Base-by-base conservation (phyloP, 495 filamentous ascomycete genomes). In the Letharia lupina region DNA sequence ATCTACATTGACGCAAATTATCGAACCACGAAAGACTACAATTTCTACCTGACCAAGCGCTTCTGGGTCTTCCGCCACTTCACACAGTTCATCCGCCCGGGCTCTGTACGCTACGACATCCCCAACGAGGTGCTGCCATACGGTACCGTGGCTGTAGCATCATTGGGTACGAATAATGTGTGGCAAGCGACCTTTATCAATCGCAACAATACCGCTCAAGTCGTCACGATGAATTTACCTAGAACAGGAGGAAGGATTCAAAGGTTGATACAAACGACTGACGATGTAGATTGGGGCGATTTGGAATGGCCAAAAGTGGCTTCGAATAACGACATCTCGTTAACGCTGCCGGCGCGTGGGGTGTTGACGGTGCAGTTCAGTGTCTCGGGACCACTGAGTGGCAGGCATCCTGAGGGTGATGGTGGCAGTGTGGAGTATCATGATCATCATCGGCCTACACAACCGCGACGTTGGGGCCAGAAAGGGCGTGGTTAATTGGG, bases 11-110 rank as follows among this genome's bases (percentile, higher is more conserved):
- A 65, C 15, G 28, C 52, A 5, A 9, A 44, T 1, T 68, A 68
- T 40, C 33, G 6, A 9, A 65, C 39, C 15, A 68, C 62, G 1
- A 68, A 68, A 23, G 56, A 68, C 47, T 68, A 65, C 33, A 44
- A 28, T 1, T 68, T 68, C 57, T 65, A 68, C 42, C 37, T 68
- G 13, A 61, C 66, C 15, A 68, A 68, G 39, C 62, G 66, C 28
- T 68, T 65, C 57, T 65, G 62, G 62, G 66, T 68, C 20, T 65
- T 65, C 18, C 37, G 62, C 9, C 66, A 68, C 47, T 68, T 68
- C 28, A 60, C 63, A 23, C n/a, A n/a, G 5, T 68, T 68, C 37
- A 37, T 65, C 12, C 50, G 66, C 13, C 66, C 66, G 4, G 66
- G 62, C 20, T 61, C 66, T 2, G 62, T 68, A 4, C 39, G 66